Evolutionary conservation across 129 eudicot genomes (phyloP), one percentile per base, ranked within the genome.

Genomic region (Silybum marianum): DNA sequence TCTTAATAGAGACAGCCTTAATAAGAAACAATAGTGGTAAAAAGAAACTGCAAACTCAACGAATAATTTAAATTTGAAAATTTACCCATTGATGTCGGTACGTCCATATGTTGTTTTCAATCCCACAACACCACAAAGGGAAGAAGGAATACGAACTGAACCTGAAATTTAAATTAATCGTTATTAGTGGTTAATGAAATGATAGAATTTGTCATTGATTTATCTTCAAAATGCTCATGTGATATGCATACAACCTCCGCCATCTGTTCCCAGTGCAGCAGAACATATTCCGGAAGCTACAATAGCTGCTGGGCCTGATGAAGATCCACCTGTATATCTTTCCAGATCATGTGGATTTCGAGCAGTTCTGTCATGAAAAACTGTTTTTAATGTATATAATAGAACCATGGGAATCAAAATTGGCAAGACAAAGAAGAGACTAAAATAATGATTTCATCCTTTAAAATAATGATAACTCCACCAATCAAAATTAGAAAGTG

Each of bases 321-420:
- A 95, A 83, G 99, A 95, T 78, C 99, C 99, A 87, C 99, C 99
- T 11, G 99, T 95, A 73, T 95, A 95, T 85, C 98, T 85, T 78
- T 88, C 93, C 40, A 86, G 92, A 85, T 79, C 98, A 83, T 95
- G 98, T 81, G 99, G 99, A 86, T 95, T 95, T 88, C 99, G 79
- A 73, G 99, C 83, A 70, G 98, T 93, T 81, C 99, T 95, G 96
- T 85, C 58, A 82, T 46, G 32, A 7, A 44, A 46, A 70, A 73
- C 34, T 46, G 19, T 16, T 46, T 22, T 42, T 18, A 60, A 16
- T 78, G 11, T 18, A 14, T 12, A 58, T 83, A 72, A 72, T 14
- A 74, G 19, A 74, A 22, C 8, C 22, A 60, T 10, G 25, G 24
- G 23, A 58, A 16, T 18, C 66, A 58, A 38, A 38, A 38, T 38